These are phyloP conservation scores for Lepidium aucheri DNA, from an alignment of 345 rosid genomes.

Conservation along the genomic window DNA sequence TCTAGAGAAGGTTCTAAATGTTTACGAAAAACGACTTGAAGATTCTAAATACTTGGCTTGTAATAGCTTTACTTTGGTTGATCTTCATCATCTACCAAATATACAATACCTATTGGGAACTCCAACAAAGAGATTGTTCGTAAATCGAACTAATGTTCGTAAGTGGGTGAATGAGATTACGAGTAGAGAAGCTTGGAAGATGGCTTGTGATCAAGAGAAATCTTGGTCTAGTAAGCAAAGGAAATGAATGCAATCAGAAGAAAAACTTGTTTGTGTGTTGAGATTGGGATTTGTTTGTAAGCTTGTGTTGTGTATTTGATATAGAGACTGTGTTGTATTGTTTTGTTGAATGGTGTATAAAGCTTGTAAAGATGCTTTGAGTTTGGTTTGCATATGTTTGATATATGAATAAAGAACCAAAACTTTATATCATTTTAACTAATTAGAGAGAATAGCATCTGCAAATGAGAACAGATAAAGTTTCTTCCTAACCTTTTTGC, in stretches of 20 bases:
- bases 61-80: conserved; percentile 29
- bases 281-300: background rate
- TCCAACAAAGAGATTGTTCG: conserved; percentile 31
- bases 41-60: conserved; percentile 18
- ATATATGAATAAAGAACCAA: no score
- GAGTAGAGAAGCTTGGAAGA: conserved; percentile 53
- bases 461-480: no score
- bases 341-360: no score
- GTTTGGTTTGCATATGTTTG: no score
- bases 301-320: background rate
- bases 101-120: conserved; percentile 36
- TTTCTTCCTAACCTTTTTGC: no score
- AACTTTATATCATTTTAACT: no score
- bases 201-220: conserved; percentile 35
- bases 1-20: conserved; percentile 36
- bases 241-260: background rate
- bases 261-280: background rate
- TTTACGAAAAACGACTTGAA: conserved; percentile 45
- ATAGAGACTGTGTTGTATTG: no score
- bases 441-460: no score
- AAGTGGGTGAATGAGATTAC: conserved; percentile 49
- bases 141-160: conserved; percentile 35
- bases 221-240: conserved; percentile 14
- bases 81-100: conserved; percentile 38
- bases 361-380: no score